Evolutionary conservation across 768 basidiomycete genomes (phyloP).

Genomic region (Boletus rubroflammeus): DNA sequence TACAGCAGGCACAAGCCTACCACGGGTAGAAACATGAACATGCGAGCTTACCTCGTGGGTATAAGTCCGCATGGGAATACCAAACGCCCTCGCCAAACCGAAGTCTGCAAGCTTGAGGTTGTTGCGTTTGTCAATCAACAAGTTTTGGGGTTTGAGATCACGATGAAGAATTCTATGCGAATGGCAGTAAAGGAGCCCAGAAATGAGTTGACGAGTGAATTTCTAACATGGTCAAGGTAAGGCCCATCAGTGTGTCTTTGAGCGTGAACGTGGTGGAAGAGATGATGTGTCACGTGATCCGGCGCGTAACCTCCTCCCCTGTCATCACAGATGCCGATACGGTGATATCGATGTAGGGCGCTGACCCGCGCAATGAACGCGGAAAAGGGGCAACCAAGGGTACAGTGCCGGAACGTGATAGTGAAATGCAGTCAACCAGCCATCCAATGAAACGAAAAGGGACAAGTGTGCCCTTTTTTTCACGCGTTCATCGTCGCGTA

Average conservation of each 20-base stretch:
- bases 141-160: conserved; percentile 94
- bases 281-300: conserved; percentile 30
- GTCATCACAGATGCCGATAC: conserved; percentile 16
- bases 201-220: conserved; percentile 92
- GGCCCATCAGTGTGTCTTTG: conserved; percentile 1
- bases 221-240: conserved; percentile 51
- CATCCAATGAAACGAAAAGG: conserved; percentile 10
- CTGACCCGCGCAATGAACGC: not conserved
- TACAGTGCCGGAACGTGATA: not conserved
- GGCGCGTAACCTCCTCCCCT: conserved; percentile 21
- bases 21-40: conserved; percentile 1
- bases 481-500: conserved; percentile 25
- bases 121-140: conserved; percentile 83
- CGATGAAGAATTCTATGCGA: conserved; percentile 95
- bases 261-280: not conserved
- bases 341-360: conserved; percentile 19
- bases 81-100: conserved; percentile 93
- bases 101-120: conserved; percentile 97
- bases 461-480: not conserved
- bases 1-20: not conserved
- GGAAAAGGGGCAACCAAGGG: not conserved
- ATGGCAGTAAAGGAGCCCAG: conserved; percentile 92
- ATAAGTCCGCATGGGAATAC: conserved; percentile 98
- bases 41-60: conserved; percentile 83
- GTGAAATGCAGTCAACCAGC: not conserved